Evolutionary conservation across 768 basidiomycete species (phyloP), one percentile per base, ranked within the genome.

Genomic region (Auriscalpium orientale): DNA sequence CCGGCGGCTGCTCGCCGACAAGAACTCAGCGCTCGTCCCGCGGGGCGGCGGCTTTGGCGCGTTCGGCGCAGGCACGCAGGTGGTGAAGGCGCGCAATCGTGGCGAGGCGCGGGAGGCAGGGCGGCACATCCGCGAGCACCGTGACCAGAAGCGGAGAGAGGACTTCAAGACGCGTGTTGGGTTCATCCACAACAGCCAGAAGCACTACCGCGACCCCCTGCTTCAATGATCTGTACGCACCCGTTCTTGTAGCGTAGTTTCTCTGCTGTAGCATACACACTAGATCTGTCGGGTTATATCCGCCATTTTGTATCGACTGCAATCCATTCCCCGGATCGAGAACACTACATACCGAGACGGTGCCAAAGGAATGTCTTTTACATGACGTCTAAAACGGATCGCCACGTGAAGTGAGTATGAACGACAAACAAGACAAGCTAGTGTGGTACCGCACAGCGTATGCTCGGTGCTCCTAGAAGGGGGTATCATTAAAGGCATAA

Each of bases 51-150:
- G 90, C 1, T 91, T 84, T 58, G 94, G 95, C 22, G 91, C 91
- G 2, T 94, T 78, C 65, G 95, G 95, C 2, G 72, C 72, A 10
- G 93, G 91, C 1, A 85, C 80, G 8, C 82, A 91, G 35, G 87
- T 94, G 10, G 80, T 98, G 58, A 91, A 87, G 68, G 95, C 93
- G 20, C 79, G 92, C 51, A 98, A 98, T 73, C 79, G 79, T n/a
- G 97, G 97, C 2, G 95, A 98, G 73, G 97, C 97, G 13, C 81
- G 81, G 61, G 88, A 98, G 70, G 95, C 95, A 20, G 91, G 87
- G 13, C 79, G 91, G 47, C 91, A 95, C 70, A 80, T 91, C 1
- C 77, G 84, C 54, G 88, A 93, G 65, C 89, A 88, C 73, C 77
- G 87, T 59, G 95, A 97, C 67, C 84, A 89, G 67, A 81, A 76